These are phyloP conservation scores for Zygosaccharomyces rouxii DNA, from an alignment of 805 yeast species.

Conservation along the genomic window DNA sequence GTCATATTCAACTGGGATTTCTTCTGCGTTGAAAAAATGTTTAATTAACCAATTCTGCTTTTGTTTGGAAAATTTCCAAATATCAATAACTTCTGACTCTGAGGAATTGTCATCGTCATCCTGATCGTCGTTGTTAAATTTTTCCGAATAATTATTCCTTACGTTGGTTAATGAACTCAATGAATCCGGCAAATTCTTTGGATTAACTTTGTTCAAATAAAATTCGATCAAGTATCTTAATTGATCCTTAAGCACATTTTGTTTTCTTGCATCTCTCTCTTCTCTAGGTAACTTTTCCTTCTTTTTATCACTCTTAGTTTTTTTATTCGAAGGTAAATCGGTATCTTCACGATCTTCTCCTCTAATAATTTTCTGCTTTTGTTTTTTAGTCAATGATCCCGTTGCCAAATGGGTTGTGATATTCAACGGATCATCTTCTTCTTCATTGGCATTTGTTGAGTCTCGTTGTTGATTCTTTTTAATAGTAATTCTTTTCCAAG, in stretches of 20 bases:
- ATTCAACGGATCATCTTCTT: conserved; percentile 32
- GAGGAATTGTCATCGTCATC: conserved; percentile 10
- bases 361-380: conserved; percentile 31
- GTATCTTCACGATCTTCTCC: conserved; percentile 16
- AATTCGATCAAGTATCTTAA: conserved; percentile 35
- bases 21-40: conserved; percentile 27
- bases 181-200: conserved; percentile 19
- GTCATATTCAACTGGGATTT: conserved; percentile 29
- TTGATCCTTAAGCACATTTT: conserved; percentile 32
- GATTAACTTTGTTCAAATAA: conserved; percentile 24
- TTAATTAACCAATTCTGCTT: conserved; percentile 37
- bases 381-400: conserved; percentile 30
- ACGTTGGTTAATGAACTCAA: conserved; percentile 24
- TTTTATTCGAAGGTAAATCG: conserved; percentile 17
- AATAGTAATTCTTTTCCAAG: conserved; percentile 35
- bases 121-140: conserved; percentile 7
- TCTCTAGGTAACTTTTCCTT: conserved; percentile 32
- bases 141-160: conserved; percentile 18
- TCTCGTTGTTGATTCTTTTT: conserved; percentile 14
- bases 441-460: conserved; percentile 3
- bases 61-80: conserved; percentile 37
- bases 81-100: conserved; percentile 20
- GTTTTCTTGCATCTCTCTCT: conserved; percentile 19
- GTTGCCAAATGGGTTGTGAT: conserved; percentile 37
- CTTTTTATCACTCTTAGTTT: conserved; percentile 14